These are phyloP conservation scores for Rubia occidens DNA, from an alignment of 305 asterid species.

Conservation along the genomic window DNA sequence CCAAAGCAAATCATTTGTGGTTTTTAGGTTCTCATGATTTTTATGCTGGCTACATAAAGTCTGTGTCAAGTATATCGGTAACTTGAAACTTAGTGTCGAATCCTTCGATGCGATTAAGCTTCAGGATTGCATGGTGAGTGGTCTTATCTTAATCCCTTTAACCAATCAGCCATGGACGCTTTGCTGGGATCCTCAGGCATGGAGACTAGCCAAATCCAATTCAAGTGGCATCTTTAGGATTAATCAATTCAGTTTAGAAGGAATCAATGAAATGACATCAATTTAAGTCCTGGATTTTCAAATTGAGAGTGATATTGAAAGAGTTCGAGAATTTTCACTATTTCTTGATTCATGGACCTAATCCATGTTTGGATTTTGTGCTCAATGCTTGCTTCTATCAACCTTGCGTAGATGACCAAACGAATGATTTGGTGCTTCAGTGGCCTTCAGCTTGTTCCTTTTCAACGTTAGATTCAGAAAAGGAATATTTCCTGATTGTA, in stretches of 20 bases:
- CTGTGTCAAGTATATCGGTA: background rate
- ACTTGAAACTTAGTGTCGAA: background rate
- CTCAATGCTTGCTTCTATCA: background rate
- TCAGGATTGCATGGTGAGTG: background rate
- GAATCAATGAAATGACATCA: too few species aligned
- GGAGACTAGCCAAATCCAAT: too few species aligned
- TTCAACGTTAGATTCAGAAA: background rate
- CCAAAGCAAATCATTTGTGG: background rate
- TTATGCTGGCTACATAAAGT: background rate
- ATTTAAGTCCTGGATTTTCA: too few species aligned
- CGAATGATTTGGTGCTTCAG: background rate
- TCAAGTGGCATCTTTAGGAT: too few species aligned
- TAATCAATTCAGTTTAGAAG: too few species aligned
- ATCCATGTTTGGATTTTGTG: background rate
- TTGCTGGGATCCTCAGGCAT: too few species aligned
- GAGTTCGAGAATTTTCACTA: too few species aligned
- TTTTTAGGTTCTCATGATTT: background rate
- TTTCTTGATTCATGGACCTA: too few species aligned
- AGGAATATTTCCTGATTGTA: background rate
- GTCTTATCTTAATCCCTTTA: background rate
- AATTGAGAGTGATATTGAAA: too few species aligned
- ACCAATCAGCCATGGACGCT: too few species aligned
- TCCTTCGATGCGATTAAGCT: background rate
- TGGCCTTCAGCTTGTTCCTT: slow-evolving; percentile 1
- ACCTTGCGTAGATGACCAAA: background rate